A percentile compares a stretch with the other conserved stretches of the same genome.
phyloP scores from a whole-genome alignment of 352 stramenopile species.

The Globisporangium radiosum region DNA sequence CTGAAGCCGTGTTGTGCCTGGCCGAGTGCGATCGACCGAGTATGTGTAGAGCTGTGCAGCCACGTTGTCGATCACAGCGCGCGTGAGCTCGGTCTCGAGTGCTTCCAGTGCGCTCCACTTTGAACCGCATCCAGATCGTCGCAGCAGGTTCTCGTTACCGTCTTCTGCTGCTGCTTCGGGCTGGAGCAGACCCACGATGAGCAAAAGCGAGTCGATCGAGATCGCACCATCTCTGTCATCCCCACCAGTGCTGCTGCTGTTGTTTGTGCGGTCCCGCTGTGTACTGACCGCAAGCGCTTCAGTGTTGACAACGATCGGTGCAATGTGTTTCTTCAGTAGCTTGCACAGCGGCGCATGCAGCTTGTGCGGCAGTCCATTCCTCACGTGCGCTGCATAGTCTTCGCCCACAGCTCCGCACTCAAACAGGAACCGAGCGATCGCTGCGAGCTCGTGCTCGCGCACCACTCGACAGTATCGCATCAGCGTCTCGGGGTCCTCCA shows the following conservation, averaged over 20 bases:
- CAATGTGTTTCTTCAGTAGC: conserved; percentile 22
- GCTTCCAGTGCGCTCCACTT: background rate
- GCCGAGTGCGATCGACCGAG: background rate
- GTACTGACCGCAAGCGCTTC: background rate
- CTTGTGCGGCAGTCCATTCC: conserved; percentile 20
- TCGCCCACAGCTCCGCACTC: conserved; percentile 11
- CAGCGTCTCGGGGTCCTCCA: conserved; percentile 46
- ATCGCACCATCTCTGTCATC: background rate
- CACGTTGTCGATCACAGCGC: background rate
- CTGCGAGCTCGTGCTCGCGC: conserved; percentile 24
- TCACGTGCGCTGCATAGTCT: conserved; percentile 15
- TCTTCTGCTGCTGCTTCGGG: background rate
- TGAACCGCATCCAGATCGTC: no score
- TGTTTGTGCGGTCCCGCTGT: background rate
- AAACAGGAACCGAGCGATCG: conserved; percentile 28
- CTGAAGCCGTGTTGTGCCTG: no score
- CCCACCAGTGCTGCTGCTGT: background rate
- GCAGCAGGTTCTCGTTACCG: background rate
- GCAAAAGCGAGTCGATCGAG: conserved; percentile 4
- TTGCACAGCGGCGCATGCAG: conserved; percentile 21
- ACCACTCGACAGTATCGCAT: conserved; percentile 25
- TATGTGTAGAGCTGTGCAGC: background rate
- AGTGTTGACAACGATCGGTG: background rate
- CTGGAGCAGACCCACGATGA: background rate
- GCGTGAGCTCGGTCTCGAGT: background rate